These are phyloP conservation scores for Infundibulicybe gibba DNA, from an alignment of 768 basidiomycete species.

Conservation along the genomic window DNA sequence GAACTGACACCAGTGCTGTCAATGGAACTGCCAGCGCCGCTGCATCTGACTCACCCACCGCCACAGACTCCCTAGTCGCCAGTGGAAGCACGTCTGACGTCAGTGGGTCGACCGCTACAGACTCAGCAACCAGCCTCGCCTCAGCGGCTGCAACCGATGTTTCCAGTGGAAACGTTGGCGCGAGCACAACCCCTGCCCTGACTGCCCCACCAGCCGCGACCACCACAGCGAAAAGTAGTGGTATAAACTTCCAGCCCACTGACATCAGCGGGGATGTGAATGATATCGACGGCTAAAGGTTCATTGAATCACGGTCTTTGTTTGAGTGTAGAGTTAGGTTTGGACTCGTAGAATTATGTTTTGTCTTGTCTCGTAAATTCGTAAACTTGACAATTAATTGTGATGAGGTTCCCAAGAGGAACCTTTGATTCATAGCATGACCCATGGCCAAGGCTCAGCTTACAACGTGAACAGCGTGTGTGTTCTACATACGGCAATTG, in stretches of 20 bases:
- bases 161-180: constrained; percentile 3
- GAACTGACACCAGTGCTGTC: constrained; percentile 11
- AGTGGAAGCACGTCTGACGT: no score
- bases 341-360: neutral
- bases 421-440: neutral
- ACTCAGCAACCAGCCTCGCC: neutral
- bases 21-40: neutral
- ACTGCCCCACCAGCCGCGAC: constrained; percentile 1
- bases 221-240: constrained; percentile 5
- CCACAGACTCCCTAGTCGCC: no score
- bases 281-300: constrained; percentile 20
- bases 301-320: neutral
- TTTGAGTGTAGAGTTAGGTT: neutral
- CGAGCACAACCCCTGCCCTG: neutral
- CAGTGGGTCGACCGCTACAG: neutral
- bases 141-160: constrained; percentile 1
- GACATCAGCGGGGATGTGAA: constrained; percentile 26
- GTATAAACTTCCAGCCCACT: constrained; percentile 15
- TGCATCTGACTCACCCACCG: neutral
- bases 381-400: neutral
- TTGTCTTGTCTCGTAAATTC: constrained; percentile 2
- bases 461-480: no score
- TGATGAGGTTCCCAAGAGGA: neutral
- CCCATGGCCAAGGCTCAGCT: no score
- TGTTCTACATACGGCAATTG: no score